Base-by-base conservation (phyloP, 352 stramenopile species). In the Phytophthora vignae region DNA sequence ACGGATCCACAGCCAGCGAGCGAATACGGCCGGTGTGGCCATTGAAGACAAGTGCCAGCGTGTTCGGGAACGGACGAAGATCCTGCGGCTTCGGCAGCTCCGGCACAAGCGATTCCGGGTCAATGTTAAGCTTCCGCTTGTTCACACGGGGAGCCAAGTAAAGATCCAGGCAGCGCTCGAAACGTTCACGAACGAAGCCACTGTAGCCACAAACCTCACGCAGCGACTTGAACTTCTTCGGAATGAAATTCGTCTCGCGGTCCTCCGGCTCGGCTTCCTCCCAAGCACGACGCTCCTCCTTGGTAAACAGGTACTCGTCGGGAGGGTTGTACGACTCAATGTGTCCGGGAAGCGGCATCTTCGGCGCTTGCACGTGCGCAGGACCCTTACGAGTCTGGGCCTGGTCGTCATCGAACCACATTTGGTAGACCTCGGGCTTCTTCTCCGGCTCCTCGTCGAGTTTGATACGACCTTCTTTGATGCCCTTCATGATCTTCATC, bases 321-420 rank as follows among this genome's bases (percentile, higher is more conserved):
- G 98, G 98, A 33, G 98, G 98, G 75, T 99, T 98, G 89, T 99
- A 99, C 63, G 94, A 99, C 77, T 99, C 97, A 38, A 97, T 97
- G 79, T 99, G 98, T 54, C 97, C 97, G 0, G 98, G 98, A 50
- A 99, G 94, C 12, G 95, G 89, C 77, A 99, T 94, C 81, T 99
- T 99, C 0, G 98, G 98, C 21, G 98, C 97, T 50, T 98, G 90
- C 21, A 99, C 98, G 67, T 99, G 93, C 29, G 97, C 91, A 0
- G 97, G 97, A 6, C 97, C 97, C 81, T 98, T 99, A 59, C 92
- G 84, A 54, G 93, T 90, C 48, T 89, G 70, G 15, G 90, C 86
- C 55, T 95, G 86, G 80, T 97, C 94, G 55, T 98, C 92, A 27
- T 97, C 90, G 55, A 92, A 94, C 94, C 94, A 98, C 85, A 98